A percentile compares a stretch with the other conserved stretches of the same genome.
Conservation (phyloP, 495 filamentous ascomycete genomes). For the Extremus antarcticus region DNA sequence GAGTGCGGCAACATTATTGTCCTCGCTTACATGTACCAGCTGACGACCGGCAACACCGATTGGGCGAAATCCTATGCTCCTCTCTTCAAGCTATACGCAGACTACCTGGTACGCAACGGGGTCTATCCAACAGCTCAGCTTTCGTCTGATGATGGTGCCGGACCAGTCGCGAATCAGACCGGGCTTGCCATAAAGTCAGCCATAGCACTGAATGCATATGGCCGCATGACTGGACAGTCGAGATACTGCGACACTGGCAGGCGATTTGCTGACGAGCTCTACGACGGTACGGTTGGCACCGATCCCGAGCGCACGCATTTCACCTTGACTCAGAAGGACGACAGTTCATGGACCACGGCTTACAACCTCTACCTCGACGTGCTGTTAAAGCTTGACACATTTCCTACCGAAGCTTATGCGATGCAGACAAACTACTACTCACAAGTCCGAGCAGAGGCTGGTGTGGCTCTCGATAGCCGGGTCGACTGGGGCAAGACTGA, state of each 20-base stretch:
- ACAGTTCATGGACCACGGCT: slow-evolving; percentile 32
- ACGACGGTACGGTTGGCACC: slow-evolving; percentile 31
- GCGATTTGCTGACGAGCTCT: slow-evolving; percentile 34
- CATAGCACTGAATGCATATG: slow-evolving; percentile 42
- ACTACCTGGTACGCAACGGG: slow-evolving; percentile 42
- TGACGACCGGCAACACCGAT: slow-evolving; percentile 32
- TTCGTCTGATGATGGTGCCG: slow-evolving; percentile 46
- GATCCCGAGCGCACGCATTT: slow-evolving; percentile 36
- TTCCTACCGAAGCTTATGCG: slow-evolving; percentile 9
- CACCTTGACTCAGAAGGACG: slow-evolving; percentile 30
- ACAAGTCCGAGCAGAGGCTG: slow-evolving; percentile 2
- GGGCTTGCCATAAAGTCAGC: slow-evolving; percentile 49
- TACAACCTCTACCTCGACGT: slow-evolving; percentile 41
- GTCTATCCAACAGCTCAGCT: slow-evolving; percentile 41
- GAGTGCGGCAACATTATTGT: slow-evolving; percentile 38
- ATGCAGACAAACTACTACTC: slow-evolving; percentile 18
- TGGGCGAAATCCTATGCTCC: slow-evolving; percentile 31
- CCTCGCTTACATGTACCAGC: slow-evolving; percentile 34
- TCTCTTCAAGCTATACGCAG: slow-evolving; percentile 37
- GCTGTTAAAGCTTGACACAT: slow-evolving; percentile 33
- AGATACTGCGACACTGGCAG: slow-evolving; percentile 36
- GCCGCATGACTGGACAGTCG: slow-evolving; percentile 30
- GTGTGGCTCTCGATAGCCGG: slow-evolving; percentile 14
- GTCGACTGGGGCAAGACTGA: slow-evolving; percentile 16
- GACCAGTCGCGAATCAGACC: slow-evolving; percentile 42